Evolutionary conservation across 2,329 filamentous ascomycete species (phyloP), one percentile per base, ranked within the genome.

Genomic region (Colletotrichum lupini): DNA sequence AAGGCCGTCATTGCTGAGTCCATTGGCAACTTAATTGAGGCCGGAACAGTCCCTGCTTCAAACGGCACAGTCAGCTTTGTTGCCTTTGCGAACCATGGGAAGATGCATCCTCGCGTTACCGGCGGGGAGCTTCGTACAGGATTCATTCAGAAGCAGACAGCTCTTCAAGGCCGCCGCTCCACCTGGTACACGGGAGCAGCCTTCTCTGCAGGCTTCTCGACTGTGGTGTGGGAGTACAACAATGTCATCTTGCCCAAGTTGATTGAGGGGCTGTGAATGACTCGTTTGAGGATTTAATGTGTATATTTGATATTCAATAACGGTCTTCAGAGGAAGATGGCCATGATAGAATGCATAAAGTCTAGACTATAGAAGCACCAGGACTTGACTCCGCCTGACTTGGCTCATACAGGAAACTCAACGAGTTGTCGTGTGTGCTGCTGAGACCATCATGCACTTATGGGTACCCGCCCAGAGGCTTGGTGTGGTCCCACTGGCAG

Each of bases 151-250:
- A 75, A 81, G 53, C 77, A 86, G 61, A 81, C 84, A 75, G 81
- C 76, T 2, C 76, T 88, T 32, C 86, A 87, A 76, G 86, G 86
- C 0, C 73, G 81, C 19, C 77, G 79, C 22, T 82, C 81, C n/a
- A 87, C 85, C 0, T 87, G 79, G 76, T 87, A 82, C 74, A 87
- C 84, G 0, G 85, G 86, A 1, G 81, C 81, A 16, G 81, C 84
- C 5, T 85, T 79, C 67, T 78, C 79, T 16, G 77, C 77, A 0
- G 76, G 77, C 19, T 82, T 81, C 73, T 77, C 79, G 62, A 80
- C 79, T 14, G 74, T 79, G n/a, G 67, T 82, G 8, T 82, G 81
- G 81, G 78, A 80, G 72, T 82, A 79, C 69, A 81, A 82, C 59
- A 77, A 81, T 1, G 67, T 73, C 42, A 59, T 80, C 9, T 65